Evolutionary conservation across 257 asterid species (phyloP).

Genomic region (Solanum gandarillasii): DNA sequence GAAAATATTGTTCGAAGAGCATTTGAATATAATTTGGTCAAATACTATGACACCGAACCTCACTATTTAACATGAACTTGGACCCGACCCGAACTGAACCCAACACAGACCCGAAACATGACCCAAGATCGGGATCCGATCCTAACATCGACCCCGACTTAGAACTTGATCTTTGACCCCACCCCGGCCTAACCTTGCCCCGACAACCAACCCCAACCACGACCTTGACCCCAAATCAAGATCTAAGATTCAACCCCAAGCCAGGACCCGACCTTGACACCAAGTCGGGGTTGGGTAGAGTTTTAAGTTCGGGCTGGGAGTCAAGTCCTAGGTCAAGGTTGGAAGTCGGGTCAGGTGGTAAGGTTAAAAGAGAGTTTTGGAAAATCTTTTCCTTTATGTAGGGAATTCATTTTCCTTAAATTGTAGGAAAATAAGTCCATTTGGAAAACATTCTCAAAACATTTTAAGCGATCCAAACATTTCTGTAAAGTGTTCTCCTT

Average conservation of each 20-base stretch:
- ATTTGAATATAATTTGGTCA: too few species aligned
- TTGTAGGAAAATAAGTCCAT: background rate
- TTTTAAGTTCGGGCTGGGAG: background rate
- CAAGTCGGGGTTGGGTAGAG: background rate
- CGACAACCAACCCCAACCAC: background rate
- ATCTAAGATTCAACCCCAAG: background rate
- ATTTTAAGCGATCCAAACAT: background rate
- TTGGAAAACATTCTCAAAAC: background rate
- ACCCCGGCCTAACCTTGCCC: background rate
- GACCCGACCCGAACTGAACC: background rate
- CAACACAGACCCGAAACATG: background rate
- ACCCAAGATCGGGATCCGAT: background rate
- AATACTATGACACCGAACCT: background rate
- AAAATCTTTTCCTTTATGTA: background rate
- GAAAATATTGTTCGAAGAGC: background rate
- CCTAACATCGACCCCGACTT: background rate
- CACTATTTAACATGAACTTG: background rate
- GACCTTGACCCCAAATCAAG: background rate
- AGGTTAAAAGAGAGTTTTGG: background rate
- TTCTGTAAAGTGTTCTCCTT: background rate
- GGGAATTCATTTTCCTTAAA: background rate
- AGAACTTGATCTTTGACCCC: background rate
- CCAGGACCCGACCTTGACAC: background rate
- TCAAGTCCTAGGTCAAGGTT: background rate
- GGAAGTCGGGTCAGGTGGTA: background rate